phyloP scores from a whole-genome alignment of 2,329 filamentous ascomycete genomes.

The Pseudodiploospora longispora region DNA sequence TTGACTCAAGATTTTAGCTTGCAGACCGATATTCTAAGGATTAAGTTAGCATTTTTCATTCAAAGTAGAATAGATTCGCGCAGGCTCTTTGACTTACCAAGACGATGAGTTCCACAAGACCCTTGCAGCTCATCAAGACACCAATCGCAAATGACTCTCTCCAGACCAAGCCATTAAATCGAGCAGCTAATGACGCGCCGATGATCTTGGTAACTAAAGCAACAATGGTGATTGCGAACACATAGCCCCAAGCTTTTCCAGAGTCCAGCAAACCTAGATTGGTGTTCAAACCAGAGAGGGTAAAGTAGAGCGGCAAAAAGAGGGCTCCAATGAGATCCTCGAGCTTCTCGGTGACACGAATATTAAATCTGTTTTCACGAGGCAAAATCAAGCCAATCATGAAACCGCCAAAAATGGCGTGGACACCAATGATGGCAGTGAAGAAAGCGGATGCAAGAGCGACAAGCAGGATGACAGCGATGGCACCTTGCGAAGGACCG shows the following conservation, averaged over 20 bases:
- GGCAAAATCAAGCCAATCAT: conserved; percentile 83
- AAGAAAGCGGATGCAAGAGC: conserved; percentile 77
- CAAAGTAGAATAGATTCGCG: neutral
- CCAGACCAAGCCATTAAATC: conserved; percentile 72
- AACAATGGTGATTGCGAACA: conserved; percentile 70
- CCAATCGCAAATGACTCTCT: conserved; percentile 84
- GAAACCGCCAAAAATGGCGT: conserved; percentile 92
- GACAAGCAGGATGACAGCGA: conserved; percentile 73
- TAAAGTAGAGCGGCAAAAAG: conserved; percentile 88
- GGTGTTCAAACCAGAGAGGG: conserved; percentile 81
- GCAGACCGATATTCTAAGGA: conserved; percentile 63
- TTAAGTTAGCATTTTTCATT: conserved; percentile 1
- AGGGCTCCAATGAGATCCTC: conserved; percentile 82
- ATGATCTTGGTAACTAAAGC: conserved; percentile 81
- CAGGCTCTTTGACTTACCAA: conserved; percentile 46
- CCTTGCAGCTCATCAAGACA: conserved; percentile 92
- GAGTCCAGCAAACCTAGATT: conserved; percentile 76
- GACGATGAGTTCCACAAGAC: conserved; percentile 91
- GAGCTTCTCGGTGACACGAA: conserved; percentile 87
- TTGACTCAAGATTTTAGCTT: conserved; percentile 71
- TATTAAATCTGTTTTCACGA: conserved; percentile 81
- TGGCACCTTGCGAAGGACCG: conserved; percentile 77
- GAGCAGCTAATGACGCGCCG: conserved; percentile 73
- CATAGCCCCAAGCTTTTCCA: conserved; percentile 83
- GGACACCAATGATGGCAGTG: conserved; percentile 81